Percentiles rank a stretch among this genome's conserved stretches.
phyloP scores from a whole-genome alignment of 495 filamentous ascomycete genomes.

The Tuber umbilicatum region DNA sequence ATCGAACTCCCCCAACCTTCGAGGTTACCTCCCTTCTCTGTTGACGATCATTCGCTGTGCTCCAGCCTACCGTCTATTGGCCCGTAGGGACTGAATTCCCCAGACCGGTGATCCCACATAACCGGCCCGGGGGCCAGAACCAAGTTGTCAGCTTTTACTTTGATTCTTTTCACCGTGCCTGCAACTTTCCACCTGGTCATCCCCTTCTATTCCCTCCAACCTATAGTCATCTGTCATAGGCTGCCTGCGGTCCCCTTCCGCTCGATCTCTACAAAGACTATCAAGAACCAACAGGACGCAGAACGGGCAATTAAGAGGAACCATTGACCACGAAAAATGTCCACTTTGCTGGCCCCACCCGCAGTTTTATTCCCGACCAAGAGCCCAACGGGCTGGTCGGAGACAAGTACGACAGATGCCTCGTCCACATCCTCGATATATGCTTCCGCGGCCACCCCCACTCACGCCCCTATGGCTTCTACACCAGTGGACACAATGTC shows the following conservation, averaged over 20 bases:
- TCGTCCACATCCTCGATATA: neutral
- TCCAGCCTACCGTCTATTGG: neutral
- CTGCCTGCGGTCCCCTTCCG: neutral
- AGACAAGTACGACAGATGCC: neutral
- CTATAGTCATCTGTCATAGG: neutral
- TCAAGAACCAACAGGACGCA: neutral
- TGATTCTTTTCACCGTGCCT: neutral
- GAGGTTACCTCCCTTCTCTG: slow-evolving; percentile 25
- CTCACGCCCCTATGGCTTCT: neutral
- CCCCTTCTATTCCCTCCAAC: neutral
- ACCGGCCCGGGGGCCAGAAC: neutral
- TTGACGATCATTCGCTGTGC: slow-evolving; percentile 23
- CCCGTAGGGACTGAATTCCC: neutral
- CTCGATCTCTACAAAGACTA: neutral
- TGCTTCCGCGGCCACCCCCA: neutral
- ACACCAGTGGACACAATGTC: neutral
- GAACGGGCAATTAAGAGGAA: neutral
- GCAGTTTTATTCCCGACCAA: neutral
- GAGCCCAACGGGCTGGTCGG: neutral
- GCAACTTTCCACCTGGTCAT: neutral
- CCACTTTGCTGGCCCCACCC: neutral
- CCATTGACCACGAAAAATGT: neutral
- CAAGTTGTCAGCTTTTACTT: neutral
- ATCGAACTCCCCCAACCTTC: neutral
- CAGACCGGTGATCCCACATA: neutral